These are phyloP conservation scores for Ceratocystiopsis sp. DNA, from an alignment of 2,329 filamentous ascomycete genomes.

Conservation along the genomic window DNA sequence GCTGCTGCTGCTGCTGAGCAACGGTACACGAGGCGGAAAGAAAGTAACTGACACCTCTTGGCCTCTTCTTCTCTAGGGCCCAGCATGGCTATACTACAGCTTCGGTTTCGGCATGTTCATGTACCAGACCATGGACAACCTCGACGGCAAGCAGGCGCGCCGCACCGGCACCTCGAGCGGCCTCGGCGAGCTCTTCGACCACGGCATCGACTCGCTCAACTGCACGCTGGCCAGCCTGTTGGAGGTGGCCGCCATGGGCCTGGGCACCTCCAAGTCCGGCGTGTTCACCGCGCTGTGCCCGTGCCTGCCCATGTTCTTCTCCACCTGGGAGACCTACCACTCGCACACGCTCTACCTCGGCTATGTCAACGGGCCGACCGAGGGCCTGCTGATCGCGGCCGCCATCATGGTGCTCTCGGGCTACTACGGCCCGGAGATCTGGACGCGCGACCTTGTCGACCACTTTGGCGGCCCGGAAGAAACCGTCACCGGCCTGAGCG, in stretches of 20 bases:
- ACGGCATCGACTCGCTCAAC: slow-evolving; percentile 95
- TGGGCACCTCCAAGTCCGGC: slow-evolving; percentile 68
- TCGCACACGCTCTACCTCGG: slow-evolving; percentile 94
- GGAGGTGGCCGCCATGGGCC: slow-evolving; percentile 82
- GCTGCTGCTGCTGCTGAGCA: neutral
- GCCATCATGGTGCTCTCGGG: slow-evolving; percentile 74
- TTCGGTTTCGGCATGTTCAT: slow-evolving; percentile 94
- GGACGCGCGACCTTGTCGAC: slow-evolving; percentile 57
- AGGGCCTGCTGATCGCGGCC: slow-evolving; percentile 82
- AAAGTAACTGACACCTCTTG: neutral
- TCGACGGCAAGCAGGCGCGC: slow-evolving; percentile 93
- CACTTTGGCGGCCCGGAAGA: slow-evolving; percentile 38
- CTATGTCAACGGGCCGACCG: slow-evolving; percentile 92
- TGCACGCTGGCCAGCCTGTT: slow-evolving; percentile 85
- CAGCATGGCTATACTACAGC: slow-evolving; percentile 86
- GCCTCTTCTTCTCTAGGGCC: slow-evolving; percentile 35
- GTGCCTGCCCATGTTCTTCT: slow-evolving; percentile 96
- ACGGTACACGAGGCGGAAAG: neutral
- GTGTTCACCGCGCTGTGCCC: slow-evolving; percentile 85
- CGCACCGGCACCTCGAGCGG: slow-evolving; percentile 89
- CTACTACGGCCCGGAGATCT: slow-evolving; percentile 75
- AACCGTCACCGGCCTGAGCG: slow-evolving; percentile 16
- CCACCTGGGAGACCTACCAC: slow-evolving; percentile 98
- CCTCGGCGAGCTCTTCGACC: slow-evolving; percentile 91
- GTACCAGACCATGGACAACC: slow-evolving; percentile 98